phyloP scores from a whole-genome alignment of 371 early-diverging fungal species.

The Globomyces sp. region DNA sequence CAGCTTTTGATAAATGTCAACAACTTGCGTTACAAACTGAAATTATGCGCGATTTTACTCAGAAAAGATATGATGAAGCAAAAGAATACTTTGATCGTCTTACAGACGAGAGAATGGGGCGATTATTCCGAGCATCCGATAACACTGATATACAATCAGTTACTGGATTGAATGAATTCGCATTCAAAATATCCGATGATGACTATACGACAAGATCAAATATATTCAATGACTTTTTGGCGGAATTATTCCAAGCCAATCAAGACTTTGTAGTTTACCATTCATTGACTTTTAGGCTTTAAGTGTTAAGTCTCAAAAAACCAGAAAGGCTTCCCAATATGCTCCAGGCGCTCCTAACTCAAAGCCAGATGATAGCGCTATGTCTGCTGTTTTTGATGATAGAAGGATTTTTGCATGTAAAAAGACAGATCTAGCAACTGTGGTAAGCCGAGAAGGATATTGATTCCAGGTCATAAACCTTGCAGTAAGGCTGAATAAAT shows the following conservation, averaged over 20 bases:
- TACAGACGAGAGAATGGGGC: conserved; percentile 48
- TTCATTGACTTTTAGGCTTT: conserved; percentile 1
- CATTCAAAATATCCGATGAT: conserved; percentile 41
- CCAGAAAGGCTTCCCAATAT: conserved; percentile 4
- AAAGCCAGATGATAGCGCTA: conserved; percentile 8
- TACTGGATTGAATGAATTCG: conserved; percentile 28
- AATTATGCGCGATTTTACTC: conserved; percentile 40
- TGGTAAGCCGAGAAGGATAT: conserved; percentile 22
- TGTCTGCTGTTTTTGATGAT: conserved; percentile 24
- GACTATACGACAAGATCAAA: conserved; percentile 39
- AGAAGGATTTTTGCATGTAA: conserved; percentile 41
- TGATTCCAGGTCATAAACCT: conserved; percentile 36
- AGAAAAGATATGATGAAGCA: conserved; percentile 27
- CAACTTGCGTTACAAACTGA: conserved; percentile 42
- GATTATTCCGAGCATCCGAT: conserved; percentile 41
- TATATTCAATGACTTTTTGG: conserved; percentile 44
- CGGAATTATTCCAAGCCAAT: conserved; percentile 41
- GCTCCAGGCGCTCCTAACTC: conserved; percentile 3
- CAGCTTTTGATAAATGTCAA: conserved; percentile 51
- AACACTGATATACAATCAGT: conserved; percentile 28
- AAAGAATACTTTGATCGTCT: conserved; percentile 38
- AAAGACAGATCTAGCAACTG: conserved; percentile 39
- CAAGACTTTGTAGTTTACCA: conserved; percentile 22
- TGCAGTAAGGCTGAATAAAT: conserved; percentile 38
- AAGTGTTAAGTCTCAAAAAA: conserved; percentile 22